Evolutionary conservation across 441 rosid genomes (phyloP), one percentile per base, ranked within the genome.

Genomic region (Manihot esculenta): DNA sequence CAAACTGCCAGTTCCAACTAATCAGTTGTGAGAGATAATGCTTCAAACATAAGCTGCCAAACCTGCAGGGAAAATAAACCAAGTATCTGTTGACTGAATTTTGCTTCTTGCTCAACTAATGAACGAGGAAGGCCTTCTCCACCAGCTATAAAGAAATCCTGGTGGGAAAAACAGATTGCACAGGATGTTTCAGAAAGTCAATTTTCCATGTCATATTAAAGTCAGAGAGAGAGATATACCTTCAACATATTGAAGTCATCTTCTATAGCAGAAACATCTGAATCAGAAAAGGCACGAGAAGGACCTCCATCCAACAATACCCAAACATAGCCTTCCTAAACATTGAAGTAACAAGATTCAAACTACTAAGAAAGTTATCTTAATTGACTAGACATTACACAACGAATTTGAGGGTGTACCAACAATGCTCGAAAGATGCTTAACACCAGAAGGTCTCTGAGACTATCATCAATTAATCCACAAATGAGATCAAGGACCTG

Each of bases 81-180:
- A 66, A 96, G 92, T 75, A 90, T 86, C 77, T 81, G 93, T 77
- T 84, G 85, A 0, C 94, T 90, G 74, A 77, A 83, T 79, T 89
- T 90, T 55, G 94, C 94, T 83, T 96, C 97, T 79, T 87, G 81
- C 42, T 90, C 98, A 44, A 96, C 94, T 71, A 90, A 71, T 26
- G 94, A 85, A 53, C 94, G 93, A 0, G 97, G 98, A 77, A 96
- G 95, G 53, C 99, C 98, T 77, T 93, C 96, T 78, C 98, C 99
- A 65, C 86, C 90, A 47, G 98, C 98, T 62, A 96, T 79, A 81
- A 91, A 96, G 83, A 96, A 93, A 68, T 96, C 98, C 98, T 96
- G 71, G 14, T 51, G 69, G 61, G 72, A 66, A 14, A 33, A 69
- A 38, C 5, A 38, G 42, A 38, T 38, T 38, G 0, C 42, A 33